Percentiles rank a stretch among this genome's conserved stretches.
These are phyloP conservation scores for Phlyctochytrium planicorne DNA, from an alignment of 192 early-diverging fungal species.

Conservation along the genomic window DNA sequence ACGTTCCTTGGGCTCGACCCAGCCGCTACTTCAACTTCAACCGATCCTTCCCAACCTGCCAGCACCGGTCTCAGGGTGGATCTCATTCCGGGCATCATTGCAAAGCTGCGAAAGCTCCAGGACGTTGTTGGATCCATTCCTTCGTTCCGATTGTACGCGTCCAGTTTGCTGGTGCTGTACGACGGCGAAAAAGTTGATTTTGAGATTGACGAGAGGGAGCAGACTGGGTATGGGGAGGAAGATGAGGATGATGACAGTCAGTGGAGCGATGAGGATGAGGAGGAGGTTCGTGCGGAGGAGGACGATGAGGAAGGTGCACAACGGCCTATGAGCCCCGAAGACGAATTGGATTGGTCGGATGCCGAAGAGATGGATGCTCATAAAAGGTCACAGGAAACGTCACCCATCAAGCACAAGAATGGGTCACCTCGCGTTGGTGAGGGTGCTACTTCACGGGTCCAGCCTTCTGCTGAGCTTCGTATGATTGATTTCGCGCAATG, in stretches of 20 bases:
- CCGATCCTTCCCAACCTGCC: no score
- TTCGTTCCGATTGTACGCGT: slow-evolving; percentile 80
- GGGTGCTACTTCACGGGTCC: not conserved
- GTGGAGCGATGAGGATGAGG: no score
- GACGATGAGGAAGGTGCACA: slow-evolving; percentile 14
- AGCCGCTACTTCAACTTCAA: no score
- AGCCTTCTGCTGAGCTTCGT: not conserved
- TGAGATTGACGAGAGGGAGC: not conserved
- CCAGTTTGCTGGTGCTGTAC: slow-evolving; percentile 78
- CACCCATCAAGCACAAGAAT: no score
- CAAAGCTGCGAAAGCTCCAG: slow-evolving; percentile 64
- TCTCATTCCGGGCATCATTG: no score
- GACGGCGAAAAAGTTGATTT: no score
- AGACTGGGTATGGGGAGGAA: not conserved
- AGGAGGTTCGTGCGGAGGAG: no score
- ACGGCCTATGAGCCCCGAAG: slow-evolving; percentile 71
- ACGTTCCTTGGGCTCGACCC: slow-evolving; percentile 82
- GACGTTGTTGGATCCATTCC: slow-evolving; percentile 65
- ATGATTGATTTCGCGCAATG: slow-evolving; percentile 93
- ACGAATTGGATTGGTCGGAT: not conserved
- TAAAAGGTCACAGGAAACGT: no score
- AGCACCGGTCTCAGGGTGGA: no score
- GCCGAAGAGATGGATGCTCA: not conserved
- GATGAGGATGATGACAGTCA: no score
- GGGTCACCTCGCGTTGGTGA: slow-evolving; percentile 31